Conservation (phyloP, 202 grass and related monocot species). For the Setaria italica region DNA sequence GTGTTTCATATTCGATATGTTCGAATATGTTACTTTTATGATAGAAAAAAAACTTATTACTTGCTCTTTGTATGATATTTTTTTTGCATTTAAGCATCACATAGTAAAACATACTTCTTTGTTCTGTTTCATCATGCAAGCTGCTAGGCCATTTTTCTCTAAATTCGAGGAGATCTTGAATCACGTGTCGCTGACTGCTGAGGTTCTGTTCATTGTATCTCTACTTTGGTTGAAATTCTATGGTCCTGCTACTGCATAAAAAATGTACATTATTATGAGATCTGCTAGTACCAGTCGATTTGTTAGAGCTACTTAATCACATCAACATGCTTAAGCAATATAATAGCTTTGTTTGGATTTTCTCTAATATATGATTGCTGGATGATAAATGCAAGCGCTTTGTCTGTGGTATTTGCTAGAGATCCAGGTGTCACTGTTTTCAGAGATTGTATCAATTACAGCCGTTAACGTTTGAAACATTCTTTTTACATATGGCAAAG, state of each 20-base stretch:
- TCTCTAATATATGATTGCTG: background rate
- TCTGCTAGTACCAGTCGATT: background rate
- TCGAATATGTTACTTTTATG: background rate
- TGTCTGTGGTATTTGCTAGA: background rate
- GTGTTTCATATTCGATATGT: background rate
- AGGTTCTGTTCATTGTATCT: background rate
- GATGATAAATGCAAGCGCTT: constrained; percentile 1
- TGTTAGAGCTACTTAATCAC: constrained; percentile 7
- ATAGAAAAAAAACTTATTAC: background rate
- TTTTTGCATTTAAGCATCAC: background rate
- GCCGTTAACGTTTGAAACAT: background rate
- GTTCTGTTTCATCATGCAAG: constrained; percentile 11
- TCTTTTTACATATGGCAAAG: background rate
- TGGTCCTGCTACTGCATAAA: constrained; percentile 6
- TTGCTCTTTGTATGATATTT: background rate
- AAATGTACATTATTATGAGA: background rate
- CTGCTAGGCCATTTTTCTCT: background rate
- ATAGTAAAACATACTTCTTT: background rate
- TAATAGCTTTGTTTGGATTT: background rate
- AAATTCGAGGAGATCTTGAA: background rate
- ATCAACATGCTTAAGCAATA: background rate
- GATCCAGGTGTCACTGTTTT: background rate
- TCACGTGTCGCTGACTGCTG: background rate
- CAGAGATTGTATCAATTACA: background rate
- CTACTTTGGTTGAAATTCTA: constrained; percentile 10